These are phyloP conservation scores for Fusarium multiceps DNA, from an alignment of 2,329 filamentous ascomycete species.

Conservation along the genomic window DNA sequence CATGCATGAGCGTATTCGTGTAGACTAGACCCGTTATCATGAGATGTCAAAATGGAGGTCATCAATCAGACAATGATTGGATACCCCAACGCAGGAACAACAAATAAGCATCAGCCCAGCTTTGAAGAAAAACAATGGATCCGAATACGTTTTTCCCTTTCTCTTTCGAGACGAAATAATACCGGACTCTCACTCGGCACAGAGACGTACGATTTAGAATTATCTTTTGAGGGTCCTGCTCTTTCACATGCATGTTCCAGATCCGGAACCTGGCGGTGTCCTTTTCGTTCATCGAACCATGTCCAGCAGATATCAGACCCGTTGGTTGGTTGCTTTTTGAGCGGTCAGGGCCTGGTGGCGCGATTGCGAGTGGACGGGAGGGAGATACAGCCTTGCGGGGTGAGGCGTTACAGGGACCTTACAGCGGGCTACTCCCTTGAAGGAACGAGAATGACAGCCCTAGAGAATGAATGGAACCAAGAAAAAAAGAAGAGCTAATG, in stretches of 20 bases:
- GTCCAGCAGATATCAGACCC: constrained; percentile 2
- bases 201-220: constrained; percentile 33
- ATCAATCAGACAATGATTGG: constrained; percentile 33
- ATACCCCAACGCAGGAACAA: constrained; percentile 14
- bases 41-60: constrained; percentile 20
- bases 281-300: constrained; percentile 38
- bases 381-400: constrained; percentile 30
- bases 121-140: background rate
- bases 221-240: constrained; percentile 1
- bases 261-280: constrained; percentile 39
- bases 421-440: constrained; percentile 19
- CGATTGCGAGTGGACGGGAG: constrained; percentile 17
- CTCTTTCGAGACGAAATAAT: constrained; percentile 35
- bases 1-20: constrained; percentile 37
- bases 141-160: constrained; percentile 16
- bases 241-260: constrained; percentile 41
- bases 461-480: constrained; percentile 1
- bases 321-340: constrained; percentile 30
- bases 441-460: constrained; percentile 15
- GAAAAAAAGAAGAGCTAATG: background rate
- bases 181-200: constrained; percentile 19
- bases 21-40: constrained; percentile 24
- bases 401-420: constrained; percentile 31
- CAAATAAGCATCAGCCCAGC: constrained; percentile 12
- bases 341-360: constrained; percentile 41